A percentile compares a stretch with the other conserved stretches of the same genome.
phyloP scores from a whole-genome alignment of 371 early-diverging fungal genomes.

The Circinella umbellata region DNA sequence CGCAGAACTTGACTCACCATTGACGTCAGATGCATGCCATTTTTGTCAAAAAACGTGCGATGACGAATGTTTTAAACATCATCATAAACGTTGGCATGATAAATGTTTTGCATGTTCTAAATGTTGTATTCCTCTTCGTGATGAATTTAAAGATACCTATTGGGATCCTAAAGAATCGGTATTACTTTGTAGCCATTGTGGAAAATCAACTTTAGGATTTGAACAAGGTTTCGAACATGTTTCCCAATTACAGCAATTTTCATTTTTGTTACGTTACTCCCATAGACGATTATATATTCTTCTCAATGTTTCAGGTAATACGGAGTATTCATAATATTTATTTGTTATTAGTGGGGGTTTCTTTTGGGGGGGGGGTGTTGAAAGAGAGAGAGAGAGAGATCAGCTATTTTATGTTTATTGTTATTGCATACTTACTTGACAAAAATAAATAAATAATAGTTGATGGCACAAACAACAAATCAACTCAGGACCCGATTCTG shows the following conservation, averaged over 20 bases:
- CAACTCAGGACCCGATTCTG: constrained; percentile 1
- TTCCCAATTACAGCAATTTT: constrained; percentile 91
- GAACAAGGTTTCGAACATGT: constrained; percentile 63
- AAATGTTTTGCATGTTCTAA: constrained; percentile 77
- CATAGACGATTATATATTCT: constrained; percentile 82
- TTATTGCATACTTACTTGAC: neutral
- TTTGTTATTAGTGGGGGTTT: too few species aligned
- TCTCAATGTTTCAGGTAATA: constrained; percentile 67
- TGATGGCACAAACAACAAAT: neutral
- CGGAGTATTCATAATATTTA: neutral
- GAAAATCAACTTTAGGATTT: neutral
- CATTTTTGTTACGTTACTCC: constrained; percentile 83
- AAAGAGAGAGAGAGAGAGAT: neutral
- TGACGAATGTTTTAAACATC: constrained; percentile 79
- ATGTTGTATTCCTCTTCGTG: constrained; percentile 63
- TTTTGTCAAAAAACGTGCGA: constrained; percentile 78
- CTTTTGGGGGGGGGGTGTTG: neutral
- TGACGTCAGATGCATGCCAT: constrained; percentile 77
- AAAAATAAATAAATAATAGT: neutral
- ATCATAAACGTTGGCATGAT: constrained; percentile 76
- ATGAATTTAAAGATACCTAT: constrained; percentile 56
- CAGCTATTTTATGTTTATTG: neutral
- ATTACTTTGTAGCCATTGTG: constrained; percentile 52
- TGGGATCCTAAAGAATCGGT: constrained; percentile 43
- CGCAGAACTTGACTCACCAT: constrained; percentile 25